These are phyloP conservation scores for Elsinoe australis DNA, from an alignment of 2,329 filamentous ascomycete species.

Conservation along the genomic window DNA sequence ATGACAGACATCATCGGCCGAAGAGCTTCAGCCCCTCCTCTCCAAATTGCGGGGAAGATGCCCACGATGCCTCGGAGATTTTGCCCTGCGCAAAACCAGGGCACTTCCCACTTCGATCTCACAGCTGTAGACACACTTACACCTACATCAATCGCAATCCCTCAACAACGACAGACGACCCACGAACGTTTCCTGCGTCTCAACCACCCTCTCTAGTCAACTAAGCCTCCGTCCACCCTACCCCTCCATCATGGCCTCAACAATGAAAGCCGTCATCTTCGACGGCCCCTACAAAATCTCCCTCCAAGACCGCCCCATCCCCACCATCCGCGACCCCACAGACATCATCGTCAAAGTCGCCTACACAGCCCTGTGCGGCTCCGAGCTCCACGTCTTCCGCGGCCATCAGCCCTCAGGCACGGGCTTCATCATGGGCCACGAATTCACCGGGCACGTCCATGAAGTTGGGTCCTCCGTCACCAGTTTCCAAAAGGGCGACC, in stretches of 20 bases:
- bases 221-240: not conserved
- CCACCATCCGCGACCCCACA: slow-evolving; percentile 59
- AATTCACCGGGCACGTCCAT: slow-evolving; percentile 72
- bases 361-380: slow-evolving; percentile 79
- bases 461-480: slow-evolving; percentile 61
- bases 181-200: no score
- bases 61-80: slow-evolving; percentile 13
- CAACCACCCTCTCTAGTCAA: not conserved
- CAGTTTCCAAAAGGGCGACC: slow-evolving; percentile 64
- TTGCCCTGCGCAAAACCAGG: not conserved
- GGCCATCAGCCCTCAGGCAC: slow-evolving; percentile 65
- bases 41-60: slow-evolving; percentile 15
- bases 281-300: slow-evolving; percentile 66
- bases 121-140: no score
- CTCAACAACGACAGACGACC: no score
- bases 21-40: slow-evolving; percentile 5
- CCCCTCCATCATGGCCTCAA: slow-evolving; percentile 28
- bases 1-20: not conserved
- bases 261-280: slow-evolving; percentile 86
- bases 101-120: not conserved
- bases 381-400: slow-evolving; percentile 79
- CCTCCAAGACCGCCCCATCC: slow-evolving; percentile 71
- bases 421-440: slow-evolving; percentile 68
- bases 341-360: slow-evolving; percentile 80
- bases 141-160: not conserved